Evolutionary conservation across 78 protist genomes (phyloP).

Genomic region (Mantamonas sphyraenae): DNA sequence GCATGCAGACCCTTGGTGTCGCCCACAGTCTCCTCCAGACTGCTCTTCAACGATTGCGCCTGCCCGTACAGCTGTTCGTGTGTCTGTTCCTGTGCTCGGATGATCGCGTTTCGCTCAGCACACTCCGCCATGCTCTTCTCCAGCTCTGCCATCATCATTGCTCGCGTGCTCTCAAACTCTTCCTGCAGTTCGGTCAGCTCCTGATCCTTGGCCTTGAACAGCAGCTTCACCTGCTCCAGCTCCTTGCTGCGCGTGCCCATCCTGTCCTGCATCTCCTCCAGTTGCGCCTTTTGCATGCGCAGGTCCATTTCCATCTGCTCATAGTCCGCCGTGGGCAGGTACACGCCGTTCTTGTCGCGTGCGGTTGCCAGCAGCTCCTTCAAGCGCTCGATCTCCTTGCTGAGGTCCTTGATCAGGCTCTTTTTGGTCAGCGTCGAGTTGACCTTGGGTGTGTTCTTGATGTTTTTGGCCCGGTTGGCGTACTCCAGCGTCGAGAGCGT

Average conservation of each 20-base stretch:
- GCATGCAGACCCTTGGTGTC: neutral
- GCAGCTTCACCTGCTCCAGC: neutral
- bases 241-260: neutral
- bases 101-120: neutral
- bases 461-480: constrained; percentile 76
- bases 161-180: no score
- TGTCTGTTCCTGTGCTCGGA: neutral
- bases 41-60: neutral
- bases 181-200: no score
- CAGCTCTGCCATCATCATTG: neutral
- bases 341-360: constrained; percentile 58
- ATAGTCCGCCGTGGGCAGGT: constrained; percentile 18
- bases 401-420: constrained; percentile 38
- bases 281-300: neutral
- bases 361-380: constrained; percentile 34
- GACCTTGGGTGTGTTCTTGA: constrained; percentile 74
- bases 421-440: constrained; percentile 71
- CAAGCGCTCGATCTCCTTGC: constrained; percentile 32
- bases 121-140: neutral
- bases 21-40: neutral
- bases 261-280: neutral
- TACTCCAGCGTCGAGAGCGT: constrained; percentile 79
- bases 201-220: neutral
- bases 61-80: neutral
- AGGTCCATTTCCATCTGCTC: no score